Conservation (phyloP, 768 basidiomycete genomes). For the Leccinum fibrillosum region DNA sequence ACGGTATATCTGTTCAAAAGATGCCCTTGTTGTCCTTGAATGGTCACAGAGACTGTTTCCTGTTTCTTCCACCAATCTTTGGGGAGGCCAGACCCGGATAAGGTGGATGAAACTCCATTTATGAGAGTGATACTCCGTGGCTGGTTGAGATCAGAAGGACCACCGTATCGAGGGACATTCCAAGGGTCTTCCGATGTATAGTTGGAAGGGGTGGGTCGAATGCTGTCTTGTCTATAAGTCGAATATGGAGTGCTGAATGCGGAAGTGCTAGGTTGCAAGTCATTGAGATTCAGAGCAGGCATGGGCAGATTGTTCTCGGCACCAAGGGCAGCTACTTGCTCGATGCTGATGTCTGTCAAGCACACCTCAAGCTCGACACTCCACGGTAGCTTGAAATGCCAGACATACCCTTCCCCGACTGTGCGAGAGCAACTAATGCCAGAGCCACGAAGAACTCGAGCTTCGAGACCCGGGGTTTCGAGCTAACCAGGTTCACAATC, state of each 20-base stretch:
- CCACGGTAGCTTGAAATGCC: conserved; percentile 1
- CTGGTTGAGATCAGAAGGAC: conserved; percentile 23
- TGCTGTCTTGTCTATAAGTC: conserved; percentile 43
- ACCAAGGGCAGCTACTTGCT: conserved; percentile 74
- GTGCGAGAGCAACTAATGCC: conserved; percentile 83
- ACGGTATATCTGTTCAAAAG: conserved; percentile 84
- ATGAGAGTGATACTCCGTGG: conserved; percentile 23
- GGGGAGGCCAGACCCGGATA: conserved; percentile 71
- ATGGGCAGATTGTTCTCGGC: conserved; percentile 77
- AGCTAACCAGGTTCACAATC: conserved; percentile 91
- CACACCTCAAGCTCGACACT: not conserved
- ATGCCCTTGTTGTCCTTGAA: conserved; percentile 89
- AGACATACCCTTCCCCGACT: conserved; percentile 67
- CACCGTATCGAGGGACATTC: conserved; percentile 39
- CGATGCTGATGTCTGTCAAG: conserved; percentile 68
- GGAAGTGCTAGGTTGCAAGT: conserved; percentile 53
- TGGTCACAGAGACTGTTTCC: conserved; percentile 64
- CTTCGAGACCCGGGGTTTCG: conserved; percentile 74
- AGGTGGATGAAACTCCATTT: conserved; percentile 51
- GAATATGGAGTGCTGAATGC: conserved; percentile 41
- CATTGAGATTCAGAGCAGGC: conserved; percentile 62
- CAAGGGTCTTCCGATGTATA: conserved; percentile 71
- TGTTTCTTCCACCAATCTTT: conserved; percentile 86
- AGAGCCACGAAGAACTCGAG: conserved; percentile 91
- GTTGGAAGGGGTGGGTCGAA: conserved; percentile 45